Percentiles rank a stretch among this genome's conserved stretches.
Conservation (phyloP, 805 yeast genomes). For the Debaryomyces maramus region DNA sequence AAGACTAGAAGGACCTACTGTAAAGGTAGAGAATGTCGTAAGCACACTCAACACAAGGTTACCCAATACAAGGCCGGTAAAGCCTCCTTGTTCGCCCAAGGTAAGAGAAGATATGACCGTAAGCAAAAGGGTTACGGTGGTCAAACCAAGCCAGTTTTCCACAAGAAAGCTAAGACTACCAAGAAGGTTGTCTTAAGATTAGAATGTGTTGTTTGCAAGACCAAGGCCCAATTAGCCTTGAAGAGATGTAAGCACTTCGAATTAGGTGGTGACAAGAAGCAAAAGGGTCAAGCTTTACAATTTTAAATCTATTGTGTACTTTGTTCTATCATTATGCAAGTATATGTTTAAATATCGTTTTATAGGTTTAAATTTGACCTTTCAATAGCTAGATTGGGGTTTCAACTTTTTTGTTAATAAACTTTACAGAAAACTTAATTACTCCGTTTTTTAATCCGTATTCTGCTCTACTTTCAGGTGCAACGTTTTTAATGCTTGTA, state of each 20-base stretch:
- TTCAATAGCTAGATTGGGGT: constrained; percentile 8
- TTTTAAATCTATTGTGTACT: constrained; percentile 55
- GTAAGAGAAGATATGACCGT: constrained; percentile 99
- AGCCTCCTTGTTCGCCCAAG: constrained; percentile 99
- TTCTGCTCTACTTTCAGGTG: no score
- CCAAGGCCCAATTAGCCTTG: constrained; percentile 95
- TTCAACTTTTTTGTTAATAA: constrained; percentile 8
- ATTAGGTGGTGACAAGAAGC: constrained; percentile 99
- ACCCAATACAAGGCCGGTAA: constrained; percentile 99
- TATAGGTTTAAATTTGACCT: constrained; percentile 5
- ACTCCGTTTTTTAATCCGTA: no score
- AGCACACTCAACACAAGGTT: constrained; percentile 99
- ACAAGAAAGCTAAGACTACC: constrained; percentile 99
- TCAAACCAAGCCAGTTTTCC: constrained; percentile 99
- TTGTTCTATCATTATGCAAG: constrained; percentile 4
- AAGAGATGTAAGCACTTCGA: constrained; percentile 99
- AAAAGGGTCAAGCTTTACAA: constrained; percentile 99
- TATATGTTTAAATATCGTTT: constrained; percentile 7
- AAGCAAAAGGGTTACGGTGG: constrained; percentile 99
- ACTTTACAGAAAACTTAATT: constrained; percentile 3
- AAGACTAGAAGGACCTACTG: constrained; percentile 99
- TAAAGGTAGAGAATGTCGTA: constrained; percentile 98
- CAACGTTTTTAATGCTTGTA: no score
- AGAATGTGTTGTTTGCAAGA: constrained; percentile 98
- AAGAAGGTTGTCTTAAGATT: constrained; percentile 99